Evolutionary conservation across 352 stramenopile genomes (phyloP).

Genomic region (Phytophthora rubi): DNA sequence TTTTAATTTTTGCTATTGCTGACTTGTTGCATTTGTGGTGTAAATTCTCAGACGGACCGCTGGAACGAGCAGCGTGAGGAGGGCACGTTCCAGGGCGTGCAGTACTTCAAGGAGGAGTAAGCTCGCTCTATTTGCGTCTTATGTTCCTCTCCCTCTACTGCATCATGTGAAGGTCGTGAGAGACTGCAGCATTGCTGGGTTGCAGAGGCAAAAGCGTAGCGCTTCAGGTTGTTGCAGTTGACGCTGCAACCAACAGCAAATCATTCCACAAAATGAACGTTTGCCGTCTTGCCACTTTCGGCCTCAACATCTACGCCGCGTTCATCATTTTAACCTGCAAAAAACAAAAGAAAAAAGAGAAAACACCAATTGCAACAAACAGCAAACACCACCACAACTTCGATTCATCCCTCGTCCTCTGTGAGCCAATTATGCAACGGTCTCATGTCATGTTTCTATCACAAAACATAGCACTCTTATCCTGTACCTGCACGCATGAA

Average conservation of each 20-base stretch:
- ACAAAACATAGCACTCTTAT: not conserved
- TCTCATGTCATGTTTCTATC: constrained; percentile 25
- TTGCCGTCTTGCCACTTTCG: constrained; percentile 18
- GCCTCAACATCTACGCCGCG: constrained; percentile 5
- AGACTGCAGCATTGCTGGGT: constrained; percentile 8
- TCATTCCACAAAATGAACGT: constrained; percentile 18
- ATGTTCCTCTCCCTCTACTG: constrained; percentile 1
- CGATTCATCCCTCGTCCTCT: not conserved
- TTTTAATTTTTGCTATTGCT: constrained; percentile 5
- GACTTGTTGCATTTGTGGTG: not conserved
- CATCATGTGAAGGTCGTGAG: constrained; percentile 14
- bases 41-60: constrained; percentile 56
- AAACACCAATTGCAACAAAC: constrained; percentile 7
- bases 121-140: constrained; percentile 13
- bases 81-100: constrained; percentile 81
- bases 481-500: constrained; percentile 15
- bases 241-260: constrained; percentile 11
- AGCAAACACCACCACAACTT: not conserved
- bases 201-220: constrained; percentile 6
- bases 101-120: constrained; percentile 69
- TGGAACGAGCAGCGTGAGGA: constrained; percentile 88
- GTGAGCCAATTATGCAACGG: constrained; percentile 11
- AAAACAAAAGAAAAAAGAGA: constrained; percentile 17
- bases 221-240: not conserved
- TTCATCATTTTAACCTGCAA: constrained; percentile 32